phyloP scores from a whole-genome alignment of 192 early-diverging fungal genomes.

The Kickxella alabastrina region DNA sequence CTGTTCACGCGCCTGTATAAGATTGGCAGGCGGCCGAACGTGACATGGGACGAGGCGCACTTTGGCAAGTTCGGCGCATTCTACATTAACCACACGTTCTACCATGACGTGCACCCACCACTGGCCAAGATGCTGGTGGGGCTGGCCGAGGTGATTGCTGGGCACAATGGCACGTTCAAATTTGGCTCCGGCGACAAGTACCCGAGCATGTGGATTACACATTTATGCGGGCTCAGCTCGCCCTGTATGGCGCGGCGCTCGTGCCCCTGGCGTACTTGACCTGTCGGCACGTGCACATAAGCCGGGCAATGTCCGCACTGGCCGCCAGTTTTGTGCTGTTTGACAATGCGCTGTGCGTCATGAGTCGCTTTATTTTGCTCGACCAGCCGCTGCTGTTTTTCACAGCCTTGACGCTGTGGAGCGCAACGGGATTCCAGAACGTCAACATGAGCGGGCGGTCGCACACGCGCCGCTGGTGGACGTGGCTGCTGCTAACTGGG shows the following conservation, averaged over 20 bases:
- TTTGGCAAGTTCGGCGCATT: constrained; percentile 75
- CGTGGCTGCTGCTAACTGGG: constrained; percentile 63
- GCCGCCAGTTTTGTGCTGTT: constrained; percentile 60
- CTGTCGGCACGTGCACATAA: constrained; percentile 56
- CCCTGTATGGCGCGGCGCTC: constrained; percentile 63
- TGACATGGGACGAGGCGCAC: constrained; percentile 73
- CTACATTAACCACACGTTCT: constrained; percentile 90
- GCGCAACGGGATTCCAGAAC: constrained; percentile 58
- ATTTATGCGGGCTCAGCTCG: constrained; percentile 62
- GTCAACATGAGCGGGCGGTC: constrained; percentile 44
- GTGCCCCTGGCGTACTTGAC: constrained; percentile 71
- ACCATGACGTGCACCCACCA: constrained; percentile 98
- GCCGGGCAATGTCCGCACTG: constrained; percentile 51
- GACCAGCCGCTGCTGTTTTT: constrained; percentile 74
- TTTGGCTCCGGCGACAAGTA: constrained; percentile 64
- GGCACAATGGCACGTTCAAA: constrained; percentile 65
- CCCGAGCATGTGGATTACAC: constrained; percentile 62
- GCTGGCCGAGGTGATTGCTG: constrained; percentile 59
- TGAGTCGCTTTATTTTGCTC: constrained; percentile 69
- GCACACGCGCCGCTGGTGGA: constrained; percentile 66
- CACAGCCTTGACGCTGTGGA: constrained; percentile 56
- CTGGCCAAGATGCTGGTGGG: constrained; percentile 78
- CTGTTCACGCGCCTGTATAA: constrained; percentile 64
- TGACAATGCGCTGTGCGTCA: constrained; percentile 65
- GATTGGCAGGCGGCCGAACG: constrained; percentile 57